Evolutionary conservation across 805 yeast genomes (phyloP).

Genomic region (Suhomyces emberorum): DNA sequence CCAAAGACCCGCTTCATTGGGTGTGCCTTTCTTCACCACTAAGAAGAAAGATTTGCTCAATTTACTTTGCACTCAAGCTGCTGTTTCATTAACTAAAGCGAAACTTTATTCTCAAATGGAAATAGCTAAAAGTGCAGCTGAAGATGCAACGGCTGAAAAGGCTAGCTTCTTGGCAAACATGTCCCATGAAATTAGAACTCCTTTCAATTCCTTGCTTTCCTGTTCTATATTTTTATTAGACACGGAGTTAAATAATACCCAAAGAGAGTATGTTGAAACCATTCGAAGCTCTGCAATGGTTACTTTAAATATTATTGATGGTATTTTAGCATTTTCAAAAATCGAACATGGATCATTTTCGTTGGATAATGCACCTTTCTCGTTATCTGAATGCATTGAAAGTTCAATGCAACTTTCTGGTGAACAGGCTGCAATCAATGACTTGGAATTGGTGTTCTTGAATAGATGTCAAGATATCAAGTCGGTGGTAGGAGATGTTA

Average conservation of each 20-base stretch:
- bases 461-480: conserved; percentile 40
- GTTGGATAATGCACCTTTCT: conserved; percentile 42
- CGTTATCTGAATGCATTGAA: conserved; percentile 43
- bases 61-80: conserved; percentile 50
- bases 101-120: conserved; percentile 47
- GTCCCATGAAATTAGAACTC: conserved; percentile 59
- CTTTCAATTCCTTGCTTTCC: conserved; percentile 50
- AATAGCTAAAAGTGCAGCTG: conserved; percentile 41
- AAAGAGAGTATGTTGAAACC: conserved; percentile 51
- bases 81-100: conserved; percentile 49
- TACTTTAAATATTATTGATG: conserved; percentile 51
- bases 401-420: conserved; percentile 48
- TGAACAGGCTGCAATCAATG: conserved; percentile 44
- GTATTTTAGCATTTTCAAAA: conserved; percentile 52
- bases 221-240: conserved; percentile 49
- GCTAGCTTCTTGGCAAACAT: conserved; percentile 52
- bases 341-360: conserved; percentile 53
- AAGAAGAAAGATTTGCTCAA: conserved; percentile 38
- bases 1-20: conserved; percentile 5
- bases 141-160: conserved; percentile 52
- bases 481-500: conserved; percentile 45
- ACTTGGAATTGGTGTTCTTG: conserved; percentile 43
- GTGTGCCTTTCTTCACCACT: conserved; percentile 22
- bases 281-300: conserved; percentile 50
- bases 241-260: conserved; percentile 42